phyloP scores from a whole-genome alignment of 257 asterid genomes.

The Gentiana straminea region DNA sequence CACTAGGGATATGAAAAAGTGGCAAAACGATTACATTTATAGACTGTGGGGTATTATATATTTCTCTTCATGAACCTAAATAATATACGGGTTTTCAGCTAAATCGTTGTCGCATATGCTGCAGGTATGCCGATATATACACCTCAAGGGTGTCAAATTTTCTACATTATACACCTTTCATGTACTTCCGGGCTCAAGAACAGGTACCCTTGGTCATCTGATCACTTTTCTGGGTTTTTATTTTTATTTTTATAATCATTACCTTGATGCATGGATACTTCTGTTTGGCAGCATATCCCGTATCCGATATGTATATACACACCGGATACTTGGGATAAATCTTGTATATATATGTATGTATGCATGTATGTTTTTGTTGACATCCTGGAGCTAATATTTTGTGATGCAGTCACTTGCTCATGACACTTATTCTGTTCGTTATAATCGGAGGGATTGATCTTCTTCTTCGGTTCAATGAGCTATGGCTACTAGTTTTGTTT shows the following conservation, averaged over 20 bases:
- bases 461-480: background rate
- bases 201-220: slow-evolving; percentile 38
- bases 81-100: slow-evolving; percentile 4
- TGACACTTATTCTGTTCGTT: slow-evolving; percentile 44
- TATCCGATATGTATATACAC: too few species aligned
- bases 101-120: slow-evolving; percentile 7
- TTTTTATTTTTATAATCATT: background rate
- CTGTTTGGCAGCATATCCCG: too few species aligned
- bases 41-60: background rate
- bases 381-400: too few species aligned
- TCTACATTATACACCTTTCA: slow-evolving; percentile 80
- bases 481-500: too few species aligned
- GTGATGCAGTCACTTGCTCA: slow-evolving; percentile 69
- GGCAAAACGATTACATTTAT: too few species aligned
- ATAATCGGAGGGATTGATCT: slow-evolving; percentile 14
- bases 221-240: background rate
- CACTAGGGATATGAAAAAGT: too few species aligned
- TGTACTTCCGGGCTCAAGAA: slow-evolving; percentile 84
- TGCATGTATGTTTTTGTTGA: too few species aligned
- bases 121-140: slow-evolving; percentile 89
- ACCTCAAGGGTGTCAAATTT: slow-evolving; percentile 91
- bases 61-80: background rate
- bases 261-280: too few species aligned
- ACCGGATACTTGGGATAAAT: too few species aligned
- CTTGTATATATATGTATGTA: too few species aligned